Evolutionary conservation across 768 basidiomycete species (phyloP), one percentile per base, ranked within the genome.

Genomic region (Tephrocybe sp.): DNA sequence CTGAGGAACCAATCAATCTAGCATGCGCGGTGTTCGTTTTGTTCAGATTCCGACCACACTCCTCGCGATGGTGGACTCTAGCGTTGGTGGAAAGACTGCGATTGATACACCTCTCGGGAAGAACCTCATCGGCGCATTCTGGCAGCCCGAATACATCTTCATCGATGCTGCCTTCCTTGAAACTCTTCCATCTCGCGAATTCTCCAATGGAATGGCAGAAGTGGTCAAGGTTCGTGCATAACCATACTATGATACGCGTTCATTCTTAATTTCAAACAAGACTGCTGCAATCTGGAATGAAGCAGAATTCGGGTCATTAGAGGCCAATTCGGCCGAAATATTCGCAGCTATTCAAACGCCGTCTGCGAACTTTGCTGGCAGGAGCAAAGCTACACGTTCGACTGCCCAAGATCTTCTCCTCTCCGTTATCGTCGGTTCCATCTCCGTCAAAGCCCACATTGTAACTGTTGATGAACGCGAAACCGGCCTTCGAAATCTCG

Each of bases 221-320:
- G 88, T 98, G 3, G 85, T 98, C 65, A 99, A 99, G 82, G 94
- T 92, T 49, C 53, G 76, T 67, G 34, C 35, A 16, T 10, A 14
- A 22, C 33, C 4, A 40, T n/a, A 14, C 10, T 10, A 26, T 23
- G 32, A 40, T 23, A n/a, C 34, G 34, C 42, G 33, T 48, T 17
- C 14, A 33, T 36, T 36, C 20, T 45, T 39, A 38, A 13, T 44
- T n/a, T 36, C 26, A 9, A 30, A 41, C 19, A 20, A 96, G 96
- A 99, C 97, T 20, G 96, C 97, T 5, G 97, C 95, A n/a, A 98
- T 98, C 62, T 98, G 96, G 96, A 84, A 92, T 67, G 94, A 92
- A 60, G 68, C 73, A 55, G 92, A 95, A 62, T 99, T 99, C 62
- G 79, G 84, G 32, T 79, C 84, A 30, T 83, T 99, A 54, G 97